Evolutionary conservation across 768 basidiomycete genomes (phyloP), one percentile per base, ranked within the genome.

Genomic region (Lanmaoa pseudosensibilis): DNA sequence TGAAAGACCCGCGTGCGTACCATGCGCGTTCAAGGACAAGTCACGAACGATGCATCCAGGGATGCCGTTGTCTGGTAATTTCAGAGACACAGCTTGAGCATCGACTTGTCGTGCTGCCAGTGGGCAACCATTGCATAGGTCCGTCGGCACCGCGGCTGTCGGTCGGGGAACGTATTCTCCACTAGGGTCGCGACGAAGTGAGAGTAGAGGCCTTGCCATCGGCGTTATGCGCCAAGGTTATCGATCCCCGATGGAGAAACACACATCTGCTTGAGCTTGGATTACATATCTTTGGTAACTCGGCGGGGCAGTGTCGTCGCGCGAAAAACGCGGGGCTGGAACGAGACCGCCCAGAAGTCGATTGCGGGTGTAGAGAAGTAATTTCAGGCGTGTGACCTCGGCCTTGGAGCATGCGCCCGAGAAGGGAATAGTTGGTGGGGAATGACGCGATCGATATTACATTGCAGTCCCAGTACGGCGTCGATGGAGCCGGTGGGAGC

Each of bases 401-500:
- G 9, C 11, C 16, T 8, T 33, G 45, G 39, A 33, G 43, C 33
- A 46, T 30, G 30, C 44, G 39, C 40, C 44, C 27, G 45, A 50
- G 39, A 49, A 43, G 30, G 46, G 58, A 15, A 60, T 27, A 18
- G 32, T n/a, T 23, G 23, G 37, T 11, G 15, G 50, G 11, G 30
- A 27, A 32, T 21, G 23, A 53, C 19, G 55, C 18, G 25, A 52
- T 39, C 49, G 44, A 60, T 64, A 39, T 12, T 30, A 12, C 39
- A 50, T 50, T 37, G 23, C 5, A 58, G 23, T 40, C 30, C 19
- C 21, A 33, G 59, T 44, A 25, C 56, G 43, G 38, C 50, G 40
- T 52, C 46, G 52, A 38, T 45, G 50, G 50, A 37, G 47, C 36
- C 34, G 52, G 56, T 58, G 63, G 48, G 50, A 55, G 48, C 8